Evolutionary conservation across 495 filamentous ascomycete genomes (phyloP), one percentile per base, ranked within the genome.

Genomic region (Parathielavia hyrcaniae): DNA sequence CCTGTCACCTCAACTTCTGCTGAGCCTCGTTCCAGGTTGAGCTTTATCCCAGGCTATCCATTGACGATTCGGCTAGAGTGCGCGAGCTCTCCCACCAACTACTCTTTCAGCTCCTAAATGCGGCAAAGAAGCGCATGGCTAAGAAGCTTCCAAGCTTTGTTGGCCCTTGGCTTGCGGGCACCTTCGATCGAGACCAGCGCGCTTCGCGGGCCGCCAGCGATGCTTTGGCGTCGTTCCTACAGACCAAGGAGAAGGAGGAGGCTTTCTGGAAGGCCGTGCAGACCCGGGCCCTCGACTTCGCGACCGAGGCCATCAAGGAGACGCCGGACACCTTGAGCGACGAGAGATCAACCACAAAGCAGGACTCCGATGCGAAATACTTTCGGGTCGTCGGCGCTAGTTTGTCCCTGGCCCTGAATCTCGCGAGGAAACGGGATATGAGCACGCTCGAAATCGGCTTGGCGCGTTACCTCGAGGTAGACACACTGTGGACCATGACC

Each of bases 361-460:
- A 97, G 62, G 93, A 99, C 64, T 82, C 88, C 1, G 77, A 88
- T 55, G 83, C 84, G 2, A 97, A 96, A 64, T 93, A 95, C 71
- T 78, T 82, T 32, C 79, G 93, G 55, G 89, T 95, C 6, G 79
- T 90, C 20, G 83, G 83, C 16, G 83, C 84, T 19, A 82, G 79
- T 61, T 65, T 88, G 22, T 75, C 78, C 9, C 70, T 88, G 5
- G 72, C 86, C 26, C 62, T 74, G 22, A 77, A 79, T 50, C 72
- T 88, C 6, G 61, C 87, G 3, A 61, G 68, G 17, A 75, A 77
- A 63, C 68, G 79, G 20, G 82, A 86, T 17, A 64, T 85, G 7
- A 63, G 71, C n/a, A 82, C 81, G 55, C 68, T 75, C 23, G 65
- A 73, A 14, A 73, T 72, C 11, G 63, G 60, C 17, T 77, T 82